Conservation (phyloP, 2,329 filamentous ascomycete genomes). For the Talaromyces sp. region DNA sequence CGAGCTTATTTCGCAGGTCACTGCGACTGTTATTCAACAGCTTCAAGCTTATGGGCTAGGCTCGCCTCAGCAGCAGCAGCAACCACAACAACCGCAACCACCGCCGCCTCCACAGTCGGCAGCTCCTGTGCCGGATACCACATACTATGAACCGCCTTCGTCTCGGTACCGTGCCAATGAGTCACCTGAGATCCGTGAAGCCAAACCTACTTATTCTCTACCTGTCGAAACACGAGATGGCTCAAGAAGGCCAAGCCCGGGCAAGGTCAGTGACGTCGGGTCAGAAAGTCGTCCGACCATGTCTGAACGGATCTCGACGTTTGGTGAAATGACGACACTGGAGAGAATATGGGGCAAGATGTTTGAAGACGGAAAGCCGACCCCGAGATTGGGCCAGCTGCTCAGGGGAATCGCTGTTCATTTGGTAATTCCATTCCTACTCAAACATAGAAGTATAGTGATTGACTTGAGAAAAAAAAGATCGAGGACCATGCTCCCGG, state of each 20-base stretch:
- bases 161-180: background rate
- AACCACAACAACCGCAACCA: background rate
- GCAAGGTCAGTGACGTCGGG: slow-evolving; percentile 10
- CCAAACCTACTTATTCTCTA: background rate
- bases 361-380: slow-evolving; percentile 65
- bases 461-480: slow-evolving; percentile 31
- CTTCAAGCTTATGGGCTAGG: slow-evolving; percentile 44
- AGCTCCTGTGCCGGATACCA: slow-evolving; percentile 1
- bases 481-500: slow-evolving; percentile 65
- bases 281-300: slow-evolving; percentile 32
- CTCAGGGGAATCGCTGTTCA: slow-evolving; percentile 68
- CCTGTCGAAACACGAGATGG: slow-evolving; percentile 6
- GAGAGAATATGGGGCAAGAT: slow-evolving; percentile 73
- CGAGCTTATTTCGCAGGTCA: slow-evolving; percentile 57
- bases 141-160: slow-evolving; percentile 6
- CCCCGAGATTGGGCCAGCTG: slow-evolving; percentile 63
- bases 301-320: slow-evolving; percentile 33
- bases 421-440: slow-evolving; percentile 49
- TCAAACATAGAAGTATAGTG: background rate
- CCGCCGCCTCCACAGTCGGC: slow-evolving; percentile 8
- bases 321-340: slow-evolving; percentile 51
- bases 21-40: slow-evolving; percentile 54
- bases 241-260: background rate
- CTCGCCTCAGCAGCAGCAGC: slow-evolving; percentile 20
- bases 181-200: slow-evolving; percentile 2